A percentile compares a stretch with the other conserved stretches of the same genome.
phyloP scores from a whole-genome alignment of 768 basidiomycete species.

The Xanthoconium purpureum region DNA sequence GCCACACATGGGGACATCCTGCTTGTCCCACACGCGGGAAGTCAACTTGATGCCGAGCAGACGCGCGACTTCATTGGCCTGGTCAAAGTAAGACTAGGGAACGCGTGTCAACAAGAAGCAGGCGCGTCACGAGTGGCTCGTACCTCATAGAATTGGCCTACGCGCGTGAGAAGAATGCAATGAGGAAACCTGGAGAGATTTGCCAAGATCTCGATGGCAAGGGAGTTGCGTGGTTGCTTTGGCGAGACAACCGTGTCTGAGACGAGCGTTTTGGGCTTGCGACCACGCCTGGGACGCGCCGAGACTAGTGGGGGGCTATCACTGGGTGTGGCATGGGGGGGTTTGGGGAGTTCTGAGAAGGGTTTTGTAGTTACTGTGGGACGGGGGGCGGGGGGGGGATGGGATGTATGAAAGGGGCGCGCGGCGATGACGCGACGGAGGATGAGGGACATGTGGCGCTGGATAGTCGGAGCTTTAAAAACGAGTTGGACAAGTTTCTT shows the following conservation, averaged over 20 bases:
- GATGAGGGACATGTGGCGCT: constrained; percentile 25
- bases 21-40: constrained; percentile 67
- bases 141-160: constrained; percentile 96
- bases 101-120: constrained; percentile 4
- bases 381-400: neutral
- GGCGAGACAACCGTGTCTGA: neutral
- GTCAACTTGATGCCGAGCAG: constrained; percentile 84
- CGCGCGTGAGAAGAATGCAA: constrained; percentile 85
- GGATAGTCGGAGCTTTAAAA: constrained; percentile 34
- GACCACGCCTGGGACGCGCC: constrained; percentile 14
- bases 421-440: constrained; percentile 10
- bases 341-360: constrained; percentile 55
- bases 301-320: neutral
- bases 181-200: constrained; percentile 80
- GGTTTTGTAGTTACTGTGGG: constrained; percentile 45
- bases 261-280: constrained; percentile 10
- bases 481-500: constrained; percentile 31
- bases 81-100: constrained; percentile 86
- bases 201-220: constrained; percentile 67
- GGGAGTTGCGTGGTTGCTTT: constrained; percentile 41
- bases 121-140: constrained; percentile 7
- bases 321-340: constrained; percentile 12
- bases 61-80: constrained; percentile 73
- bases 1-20: constrained; percentile 79
- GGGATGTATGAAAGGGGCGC: constrained; percentile 12